Base-by-base conservation (phyloP, 371 early-diverging fungal genomes). In the Mucor plumbeus region DNA sequence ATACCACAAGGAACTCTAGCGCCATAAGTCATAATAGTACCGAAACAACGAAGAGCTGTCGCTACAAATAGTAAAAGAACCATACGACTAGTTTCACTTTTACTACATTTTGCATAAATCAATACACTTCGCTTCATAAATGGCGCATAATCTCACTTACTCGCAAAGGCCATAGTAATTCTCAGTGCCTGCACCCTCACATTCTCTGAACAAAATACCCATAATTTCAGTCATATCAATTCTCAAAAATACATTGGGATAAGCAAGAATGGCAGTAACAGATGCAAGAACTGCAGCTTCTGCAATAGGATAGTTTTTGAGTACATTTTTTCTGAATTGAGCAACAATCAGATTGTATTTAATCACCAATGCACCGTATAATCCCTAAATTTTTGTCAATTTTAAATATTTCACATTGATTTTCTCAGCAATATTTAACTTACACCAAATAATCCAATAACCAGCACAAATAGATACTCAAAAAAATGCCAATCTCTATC, bases 401-500 rank as follows among this genome's bases (percentile, higher is more conserved):
- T 34, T 39, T 39, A 19, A 0, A 3, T 53, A 26, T 36, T 13
- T 38, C 3, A 26, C 3, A 26, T 26, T 26, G 26, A 26, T 26
- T 26, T 26, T 3, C 26, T 44, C 13, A 47, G 9, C 31, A 13
- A 4, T 4, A 9, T 53, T 26, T 15, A 13, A 71, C 55, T 81
- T 85, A 92, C 94, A 14, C 98, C 97, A 72, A 97, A 87, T 1
- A 95, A 75, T 15, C 99, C 99, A 40, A 99, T 85, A 5, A 97
- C 55, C 19, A 92, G 68, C 69, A 95, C 97, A 61, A 94, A 92
- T 14, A 89, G 54, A 65, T 93, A 73, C 64, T 92, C 99, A 76
- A 97, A 96, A 63, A 89, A 83, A 62, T 93, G 91, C 94, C 96
- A 99, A 53, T 91, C 92, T 40, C 92, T 83, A 66, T 91, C 88